phyloP scores from a whole-genome alignment of 2,329 filamentous ascomycete species.

The Phaeosphaeriaceae sp. region DNA sequence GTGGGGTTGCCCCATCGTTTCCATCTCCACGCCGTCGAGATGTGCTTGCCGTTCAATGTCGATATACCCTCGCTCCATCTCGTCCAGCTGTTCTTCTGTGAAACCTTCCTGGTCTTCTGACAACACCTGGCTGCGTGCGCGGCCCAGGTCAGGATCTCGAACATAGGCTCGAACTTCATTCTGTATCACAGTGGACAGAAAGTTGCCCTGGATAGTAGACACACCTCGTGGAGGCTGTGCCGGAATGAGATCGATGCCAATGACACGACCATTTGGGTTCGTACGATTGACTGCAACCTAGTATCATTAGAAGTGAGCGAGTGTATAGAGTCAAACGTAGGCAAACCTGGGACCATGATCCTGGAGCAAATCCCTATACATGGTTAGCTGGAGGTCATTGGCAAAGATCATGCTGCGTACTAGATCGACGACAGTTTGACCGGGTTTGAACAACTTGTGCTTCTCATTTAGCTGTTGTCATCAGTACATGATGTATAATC shows the following conservation, averaged over 20 bases:
- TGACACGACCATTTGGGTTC: constrained; percentile 75
- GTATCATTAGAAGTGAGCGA: constrained; percentile 4
- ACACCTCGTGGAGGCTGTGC: constrained; percentile 89
- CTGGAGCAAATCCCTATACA: constrained; percentile 73
- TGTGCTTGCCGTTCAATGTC: constrained; percentile 66
- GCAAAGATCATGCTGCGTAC: constrained; percentile 52
- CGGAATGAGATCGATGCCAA: constrained; percentile 94
- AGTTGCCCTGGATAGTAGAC: constrained; percentile 95
- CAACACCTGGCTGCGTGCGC: constrained; percentile 50
- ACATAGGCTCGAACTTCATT: constrained; percentile 80
- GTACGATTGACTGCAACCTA: constrained; percentile 84
- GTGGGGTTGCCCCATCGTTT: constrained; percentile 19
- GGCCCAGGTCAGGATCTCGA: constrained; percentile 65
- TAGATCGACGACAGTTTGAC: constrained; percentile 89
- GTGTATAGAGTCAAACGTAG: background rate
- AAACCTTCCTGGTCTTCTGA: constrained; percentile 33
- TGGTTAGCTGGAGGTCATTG: constrained; percentile 19
- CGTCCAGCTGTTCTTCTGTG: constrained; percentile 51
- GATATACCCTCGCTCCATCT: constrained; percentile 65
- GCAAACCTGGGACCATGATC: constrained; percentile 65
- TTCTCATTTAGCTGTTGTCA: constrained; percentile 75
- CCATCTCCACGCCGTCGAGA: constrained; percentile 34
- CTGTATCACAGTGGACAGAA: constrained; percentile 77
- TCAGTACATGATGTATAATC: constrained; percentile 17
- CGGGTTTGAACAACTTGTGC: constrained; percentile 77